phyloP scores from a whole-genome alignment of 1,284 basidiomycete genomes.

The Retiboletus flavoniger region DNA sequence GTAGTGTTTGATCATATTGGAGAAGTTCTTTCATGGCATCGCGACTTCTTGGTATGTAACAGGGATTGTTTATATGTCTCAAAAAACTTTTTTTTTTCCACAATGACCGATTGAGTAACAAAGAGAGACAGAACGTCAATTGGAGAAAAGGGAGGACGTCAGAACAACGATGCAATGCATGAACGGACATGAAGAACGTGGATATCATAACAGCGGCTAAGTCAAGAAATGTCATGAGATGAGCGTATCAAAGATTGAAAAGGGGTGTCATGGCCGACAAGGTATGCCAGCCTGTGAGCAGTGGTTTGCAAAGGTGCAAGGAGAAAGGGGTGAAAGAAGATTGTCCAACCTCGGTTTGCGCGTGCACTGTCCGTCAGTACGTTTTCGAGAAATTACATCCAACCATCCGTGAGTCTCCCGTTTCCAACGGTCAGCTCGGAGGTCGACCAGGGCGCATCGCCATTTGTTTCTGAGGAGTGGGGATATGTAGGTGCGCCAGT shows the following conservation, averaged over 20 bases:
- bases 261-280: slow-evolving; percentile 3
- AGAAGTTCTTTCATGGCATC: slow-evolving; percentile 59
- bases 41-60: slow-evolving; percentile 45
- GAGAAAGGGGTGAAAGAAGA: slow-evolving; percentile 11
- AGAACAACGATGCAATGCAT: slow-evolving; percentile 47
- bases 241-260: slow-evolving; percentile 21
- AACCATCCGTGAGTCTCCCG: slow-evolving; percentile 61
- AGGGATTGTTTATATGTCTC: slow-evolving; percentile 1
- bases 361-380: slow-evolving; percentile 6
- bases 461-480: slow-evolving; percentile 55
- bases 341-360: slow-evolving; percentile 23
- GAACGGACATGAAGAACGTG: slow-evolving; percentile 43
- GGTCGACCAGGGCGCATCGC: slow-evolving; percentile 61
- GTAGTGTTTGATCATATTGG: slow-evolving; percentile 81
- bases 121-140: slow-evolving; percentile 37
- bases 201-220: slow-evolving; percentile 39
- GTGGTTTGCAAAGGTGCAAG: slow-evolving; percentile 5
- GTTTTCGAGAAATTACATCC: slow-evolving; percentile 28
- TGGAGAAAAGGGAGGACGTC: slow-evolving; percentile 53
- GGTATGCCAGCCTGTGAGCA: slow-evolving; percentile 7
- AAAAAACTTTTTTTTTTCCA: background rate
- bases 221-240: slow-evolving; percentile 40
- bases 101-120: slow-evolving; percentile 9
- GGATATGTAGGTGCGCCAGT: slow-evolving; percentile 51
- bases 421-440: slow-evolving; percentile 58